Evolutionary conservation across 2,329 filamentous ascomycete species (phyloP).

Genomic region (Ampelomyces quisqualis): DNA sequence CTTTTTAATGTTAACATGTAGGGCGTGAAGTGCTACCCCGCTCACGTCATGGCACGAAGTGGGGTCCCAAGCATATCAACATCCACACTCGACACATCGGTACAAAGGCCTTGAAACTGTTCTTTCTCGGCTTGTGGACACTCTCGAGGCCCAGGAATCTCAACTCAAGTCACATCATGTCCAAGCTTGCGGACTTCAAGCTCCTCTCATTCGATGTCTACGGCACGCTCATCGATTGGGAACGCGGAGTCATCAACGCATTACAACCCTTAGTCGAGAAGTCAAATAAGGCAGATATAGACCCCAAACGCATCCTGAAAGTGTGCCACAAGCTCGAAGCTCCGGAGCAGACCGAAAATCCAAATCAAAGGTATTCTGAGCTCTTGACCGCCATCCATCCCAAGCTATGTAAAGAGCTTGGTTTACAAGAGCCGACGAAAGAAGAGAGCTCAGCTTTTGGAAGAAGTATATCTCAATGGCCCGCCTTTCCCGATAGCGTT

Average conservation of each 20-base stretch:
- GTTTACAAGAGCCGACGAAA: conserved; percentile 41
- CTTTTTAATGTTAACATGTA: conserved; percentile 10
- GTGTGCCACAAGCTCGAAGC: conserved; percentile 52
- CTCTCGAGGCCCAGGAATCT: no score
- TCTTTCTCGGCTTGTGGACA: background rate
- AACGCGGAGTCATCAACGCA: conserved; percentile 61
- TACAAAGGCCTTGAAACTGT: background rate
- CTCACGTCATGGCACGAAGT: conserved; percentile 15
- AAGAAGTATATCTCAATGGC: conserved; percentile 55
- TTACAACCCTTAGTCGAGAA: conserved; percentile 54
- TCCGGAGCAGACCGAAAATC: conserved; percentile 55
- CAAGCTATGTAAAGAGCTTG: conserved; percentile 50
- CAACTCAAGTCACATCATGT: conserved; percentile 18
- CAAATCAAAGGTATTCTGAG: conserved; percentile 60
- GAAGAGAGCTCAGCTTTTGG: conserved; percentile 54
- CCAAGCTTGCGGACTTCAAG: conserved; percentile 46
- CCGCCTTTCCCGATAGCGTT: conserved; percentile 60
- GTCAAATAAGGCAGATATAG: conserved; percentile 22
- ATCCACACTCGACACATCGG: background rate
- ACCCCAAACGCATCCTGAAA: conserved; percentile 36
- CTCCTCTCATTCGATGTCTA: conserved; percentile 75
- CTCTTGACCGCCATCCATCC: conserved; percentile 57
- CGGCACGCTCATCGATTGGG: conserved; percentile 78
- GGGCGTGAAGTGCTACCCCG: conserved; percentile 16
- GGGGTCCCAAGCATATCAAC: conserved; percentile 6